Conservation (phyloP, 805 yeast genomes). For the Wickerhamomyces bovis region DNA sequence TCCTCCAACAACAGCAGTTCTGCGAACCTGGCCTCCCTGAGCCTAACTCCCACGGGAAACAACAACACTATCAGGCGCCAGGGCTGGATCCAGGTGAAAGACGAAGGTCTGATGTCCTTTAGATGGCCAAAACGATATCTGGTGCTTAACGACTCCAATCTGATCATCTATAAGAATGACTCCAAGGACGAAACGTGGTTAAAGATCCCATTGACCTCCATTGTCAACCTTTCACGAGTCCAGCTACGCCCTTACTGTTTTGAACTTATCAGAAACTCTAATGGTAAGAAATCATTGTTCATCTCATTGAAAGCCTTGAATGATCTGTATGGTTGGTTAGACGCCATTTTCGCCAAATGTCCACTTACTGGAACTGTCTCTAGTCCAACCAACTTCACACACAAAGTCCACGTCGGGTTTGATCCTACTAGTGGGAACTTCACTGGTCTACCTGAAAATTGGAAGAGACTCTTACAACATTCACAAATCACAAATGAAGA, state of each 20-base stretch:
- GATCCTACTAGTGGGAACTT: slow-evolving; percentile 82
- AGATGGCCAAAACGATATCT: slow-evolving; percentile 89
- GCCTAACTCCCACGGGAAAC: slow-evolving; percentile 8
- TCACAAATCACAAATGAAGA: slow-evolving; percentile 90
- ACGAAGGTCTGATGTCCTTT: slow-evolving; percentile 84
- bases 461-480: slow-evolving; percentile 81
- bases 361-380: slow-evolving; percentile 67
- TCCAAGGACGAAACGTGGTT: slow-evolving; percentile 39
- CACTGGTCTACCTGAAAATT: slow-evolving; percentile 89
- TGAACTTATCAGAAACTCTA: slow-evolving; percentile 49
- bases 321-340: slow-evolving; percentile 87
- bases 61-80: slow-evolving; percentile 30
- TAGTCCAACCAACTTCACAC: slow-evolving; percentile 90
- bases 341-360: slow-evolving; percentile 73
- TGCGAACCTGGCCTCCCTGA: slow-evolving; percentile 29
- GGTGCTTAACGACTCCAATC: slow-evolving; percentile 66
- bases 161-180: slow-evolving; percentile 73
- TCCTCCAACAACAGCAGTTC: slow-evolving; percentile 27
- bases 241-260: slow-evolving; percentile 75
- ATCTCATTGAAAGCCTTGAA: slow-evolving; percentile 72
- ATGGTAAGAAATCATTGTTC: slow-evolving; percentile 53
- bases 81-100: slow-evolving; percentile 92
- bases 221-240: slow-evolving; percentile 58
- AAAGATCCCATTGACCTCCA: slow-evolving; percentile 51
- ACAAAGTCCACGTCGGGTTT: slow-evolving; percentile 83